Evolutionary conservation across 345 rosid genomes (phyloP), one percentile per base, ranked within the genome.

Genomic region (Microcos paniculata): DNA sequence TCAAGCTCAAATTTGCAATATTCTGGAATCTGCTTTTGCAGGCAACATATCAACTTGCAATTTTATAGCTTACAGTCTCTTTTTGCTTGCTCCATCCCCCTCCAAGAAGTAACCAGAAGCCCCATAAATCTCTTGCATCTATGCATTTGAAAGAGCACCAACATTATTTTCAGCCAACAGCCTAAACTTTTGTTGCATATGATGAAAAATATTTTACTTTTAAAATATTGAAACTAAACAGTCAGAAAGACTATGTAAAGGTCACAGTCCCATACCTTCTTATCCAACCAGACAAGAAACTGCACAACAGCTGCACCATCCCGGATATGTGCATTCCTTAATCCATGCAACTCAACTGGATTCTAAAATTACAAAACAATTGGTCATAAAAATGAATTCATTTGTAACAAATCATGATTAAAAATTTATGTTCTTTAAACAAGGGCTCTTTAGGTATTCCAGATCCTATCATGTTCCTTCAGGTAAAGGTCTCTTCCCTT

Each of bases 241-340:
- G 38, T 56, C 52, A 43, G 76, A 73, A 11, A 26, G 56, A 73
- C 26, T 16, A 72, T 72, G 2, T 1, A 58, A 58, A 58, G 18
- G 35, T 72, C 67, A 38, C 53, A n/a, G 43, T 58, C 76, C 67
- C 24, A 7, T 58, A 73, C 76, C 61, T 70, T 59, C 61, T 51
- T 31, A 52, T 70, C 73, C 61, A 70, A 52, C 73, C 73, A 70
- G 61, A 70, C 61, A 31, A 0, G n/a, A 52, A 52, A 70, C 9
- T 93, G 97, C 81, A 96, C 99, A 82, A 93, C 94, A 85, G 97
- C 95, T 68, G 97, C 98, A 81, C 99, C 98, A 89, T 96, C 99
- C 35, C 98, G 93, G 72, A 94, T 78, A 71, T 96, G 99, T 28
- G 98, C 92, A 46, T 91, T 92, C 85, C 79, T 91, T 42, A 96